Evolutionary conservation across 208 protist genomes (phyloP), one percentile per base, ranked within the genome.

Genomic region (Entamoeba histolytica): DNA sequence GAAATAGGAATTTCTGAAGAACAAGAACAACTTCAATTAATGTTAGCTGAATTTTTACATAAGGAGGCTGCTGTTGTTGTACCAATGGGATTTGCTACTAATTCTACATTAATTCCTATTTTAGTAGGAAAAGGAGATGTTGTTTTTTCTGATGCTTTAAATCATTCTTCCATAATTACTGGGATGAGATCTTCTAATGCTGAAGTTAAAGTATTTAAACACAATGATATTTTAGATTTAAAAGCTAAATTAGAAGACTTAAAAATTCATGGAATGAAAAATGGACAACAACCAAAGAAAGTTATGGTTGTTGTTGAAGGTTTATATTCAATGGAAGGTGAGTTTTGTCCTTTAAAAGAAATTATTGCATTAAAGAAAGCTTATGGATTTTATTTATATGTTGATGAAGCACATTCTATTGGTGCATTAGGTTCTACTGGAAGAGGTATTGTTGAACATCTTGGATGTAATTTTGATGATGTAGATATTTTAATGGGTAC

Each of bases 401-500:
- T 98, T 39, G 97, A 98, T 92, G 97, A 98, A 93, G 97, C 97
- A 5, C 97, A 97, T 93, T 96, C 95, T 49, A 97, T 97, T 94
- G 97, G 97, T 55, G 96, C 96, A 0, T 44, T 98, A 5, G 97
- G 97, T 10, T 44, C 35, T 10, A 95, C 23, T 55, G 96, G 96
- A 15, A 57, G 96, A 47, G 97, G 97, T 47, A 93, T 97, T 1
- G 91, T 94, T 51, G 96, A 97, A 31, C 94, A 96, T 55, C 96
- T 52, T 50, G 95, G 94, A 19, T 49, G 73, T 31, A 94, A 96
- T 8, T 92, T 94, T 55, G 69, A 78, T 3, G 95, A 97, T 47
- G 94, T 97, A 15, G 97, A 97, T 92, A 96, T 97, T 49, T 94
- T 97, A 39, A 97, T 97, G 97, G 97, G 97, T 49, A 97, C 97